Base-by-base conservation (phyloP, 768 basidiomycete species). In the Psilocybe sp. region DNA sequence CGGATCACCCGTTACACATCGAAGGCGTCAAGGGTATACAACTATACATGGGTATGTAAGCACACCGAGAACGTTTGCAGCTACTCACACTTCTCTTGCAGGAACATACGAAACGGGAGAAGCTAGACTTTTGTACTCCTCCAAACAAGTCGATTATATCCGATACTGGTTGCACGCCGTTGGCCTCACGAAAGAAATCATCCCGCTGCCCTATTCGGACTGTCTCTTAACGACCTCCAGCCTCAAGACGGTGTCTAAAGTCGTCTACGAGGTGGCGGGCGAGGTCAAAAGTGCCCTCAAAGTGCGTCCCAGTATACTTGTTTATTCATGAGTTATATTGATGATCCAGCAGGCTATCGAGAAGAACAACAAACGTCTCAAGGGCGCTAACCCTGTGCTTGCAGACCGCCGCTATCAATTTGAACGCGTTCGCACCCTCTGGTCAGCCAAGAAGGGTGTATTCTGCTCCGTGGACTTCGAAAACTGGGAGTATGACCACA, bases 381-480 rank as follows among this genome's bases (percentile, higher is more conserved):
- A 85, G 62, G 82, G 85, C 12, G 71, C 79, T 5, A 80, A 82
- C 58, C 72, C 78, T 8, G 65, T 68, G 12, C 71, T 90, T 33
- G 72, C 70, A 12, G 66, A 77, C 18, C 77, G 86, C 11, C 81
- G 89, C 8, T 68, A 79, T 46, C 60, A 72, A 12, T 92, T 92
- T 61, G 89, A 92, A 61, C 78, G 77, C 5, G 77, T 83, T 19
- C 82, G 89, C 14, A 63, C 74, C 3, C 71, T 82, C 46, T 92
- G 85, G 83, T 66, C 69, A 0, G 75, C 76, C 51, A 81, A 83
- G 61, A 73, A 64, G 19, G 90, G 88, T 37, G 77, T 79, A 4
- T 92, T 89, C 87, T 79, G 79, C 60, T 81, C 89, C 13, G 66
- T 92, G 44, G 92, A 93, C 63, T 85, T 93, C 54, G 92, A 93